A percentile compares a stretch with the other conserved stretches of the same genome.
These are phyloP conservation scores for Tylopilus vinaceipallidus DNA, from an alignment of 768 basidiomycete genomes.

Conservation along the genomic window DNA sequence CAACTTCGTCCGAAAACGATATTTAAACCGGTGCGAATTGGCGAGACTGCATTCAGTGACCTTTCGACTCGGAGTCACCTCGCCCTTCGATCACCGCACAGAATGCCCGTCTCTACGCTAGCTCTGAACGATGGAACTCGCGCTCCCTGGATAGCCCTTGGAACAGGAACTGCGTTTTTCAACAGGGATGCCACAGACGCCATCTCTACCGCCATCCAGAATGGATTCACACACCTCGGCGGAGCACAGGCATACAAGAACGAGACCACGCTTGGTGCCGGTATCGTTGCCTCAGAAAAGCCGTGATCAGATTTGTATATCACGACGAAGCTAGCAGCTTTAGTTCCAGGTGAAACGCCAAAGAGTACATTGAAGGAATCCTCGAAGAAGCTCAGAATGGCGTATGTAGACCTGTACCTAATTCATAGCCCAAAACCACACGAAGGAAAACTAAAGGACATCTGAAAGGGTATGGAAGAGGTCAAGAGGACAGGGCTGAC, in stretches of 20 bases:
- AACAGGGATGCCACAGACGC: constrained; percentile 39
- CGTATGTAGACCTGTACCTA: constrained; percentile 63
- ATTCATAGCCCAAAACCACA: constrained; percentile 48
- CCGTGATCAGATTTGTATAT: constrained; percentile 57
- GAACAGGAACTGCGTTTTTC: constrained; percentile 57
- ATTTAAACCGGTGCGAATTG: too few relatives aligned
- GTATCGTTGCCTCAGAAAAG: constrained; percentile 49
- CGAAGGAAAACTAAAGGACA: constrained; percentile 43
- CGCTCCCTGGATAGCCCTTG: constrained; percentile 60
- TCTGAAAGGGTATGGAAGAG: constrained; percentile 64
- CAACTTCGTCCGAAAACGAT: too few relatives aligned
- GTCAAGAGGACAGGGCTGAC: constrained; percentile 42
- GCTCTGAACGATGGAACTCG: constrained; percentile 53
- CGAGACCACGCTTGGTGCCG: constrained; percentile 51
- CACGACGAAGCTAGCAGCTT: constrained; percentile 50
- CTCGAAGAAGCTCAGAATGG: constrained; percentile 49
- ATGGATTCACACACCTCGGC: constrained; percentile 60
- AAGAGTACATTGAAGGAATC: constrained; percentile 49
- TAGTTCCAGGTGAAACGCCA: constrained; percentile 43
- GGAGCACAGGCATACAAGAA: constrained; percentile 62
- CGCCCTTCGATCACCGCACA: constrained; percentile 5
- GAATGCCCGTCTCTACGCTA: constrained; percentile 32
- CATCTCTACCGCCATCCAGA: constrained; percentile 49
- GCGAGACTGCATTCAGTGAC: neutral
- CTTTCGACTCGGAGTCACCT: neutral